Conservation (phyloP, 768 basidiomycete species). For the Boletus pseudo-olivaceus region DNA sequence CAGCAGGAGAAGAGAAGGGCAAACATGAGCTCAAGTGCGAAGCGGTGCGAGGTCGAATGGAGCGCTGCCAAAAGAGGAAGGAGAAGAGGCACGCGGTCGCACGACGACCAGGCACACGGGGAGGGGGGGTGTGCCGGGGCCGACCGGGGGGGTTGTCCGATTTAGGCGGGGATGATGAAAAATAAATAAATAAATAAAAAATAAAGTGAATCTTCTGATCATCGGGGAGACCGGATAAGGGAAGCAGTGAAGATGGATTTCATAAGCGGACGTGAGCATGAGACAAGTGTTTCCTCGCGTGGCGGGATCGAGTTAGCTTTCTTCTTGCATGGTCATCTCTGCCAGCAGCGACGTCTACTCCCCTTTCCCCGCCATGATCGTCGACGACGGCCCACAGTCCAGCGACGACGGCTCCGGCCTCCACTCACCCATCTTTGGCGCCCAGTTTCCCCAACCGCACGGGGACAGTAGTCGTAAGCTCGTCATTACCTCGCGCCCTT, state of each 20-base stretch:
- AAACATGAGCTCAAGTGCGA: constrained; percentile 21
- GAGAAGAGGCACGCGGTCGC: constrained; percentile 7
- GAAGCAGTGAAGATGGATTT: constrained; percentile 28
- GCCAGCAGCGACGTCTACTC: constrained; percentile 53
- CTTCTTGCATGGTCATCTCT: constrained; percentile 54
- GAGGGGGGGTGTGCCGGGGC: constrained; percentile 20
- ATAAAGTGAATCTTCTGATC: constrained; percentile 31
- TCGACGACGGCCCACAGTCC: constrained; percentile 66
- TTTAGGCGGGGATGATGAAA: constrained; percentile 20
- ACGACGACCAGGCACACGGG: constrained; percentile 32
- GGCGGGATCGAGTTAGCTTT: constrained; percentile 33
- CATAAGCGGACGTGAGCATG: constrained; percentile 43
- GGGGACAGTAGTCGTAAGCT: constrained; percentile 42
- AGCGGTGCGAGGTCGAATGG: neutral
- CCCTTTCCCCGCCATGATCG: constrained; percentile 51
- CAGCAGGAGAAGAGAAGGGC: constrained; percentile 29
- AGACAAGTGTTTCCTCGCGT: constrained; percentile 38
- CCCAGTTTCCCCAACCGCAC: constrained; percentile 44
- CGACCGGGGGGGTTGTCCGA: constrained; percentile 26
- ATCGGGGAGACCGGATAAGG: constrained; percentile 28
- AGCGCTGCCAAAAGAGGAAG: constrained; percentile 6
- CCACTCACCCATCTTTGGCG: constrained; percentile 65
- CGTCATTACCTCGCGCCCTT: constrained; percentile 47
- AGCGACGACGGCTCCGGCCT: constrained; percentile 76
- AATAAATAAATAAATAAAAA: constrained; percentile 5